Base-by-base conservation (phyloP, 352 stramenopile species). In the Phytophthora pluvialis region DNA sequence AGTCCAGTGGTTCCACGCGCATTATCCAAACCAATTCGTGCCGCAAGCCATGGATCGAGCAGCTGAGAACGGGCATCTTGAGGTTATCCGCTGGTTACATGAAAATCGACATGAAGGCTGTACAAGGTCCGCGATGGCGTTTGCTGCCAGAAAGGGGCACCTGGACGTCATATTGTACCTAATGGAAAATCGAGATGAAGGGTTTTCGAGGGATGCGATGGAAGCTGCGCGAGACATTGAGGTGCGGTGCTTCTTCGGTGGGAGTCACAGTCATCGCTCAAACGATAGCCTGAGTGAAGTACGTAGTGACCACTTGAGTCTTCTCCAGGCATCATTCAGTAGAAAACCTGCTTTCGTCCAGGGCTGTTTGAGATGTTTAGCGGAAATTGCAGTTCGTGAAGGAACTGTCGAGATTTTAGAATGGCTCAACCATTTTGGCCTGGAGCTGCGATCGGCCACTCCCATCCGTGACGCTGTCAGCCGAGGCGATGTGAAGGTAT, bases 141-240 rank as follows among this genome's bases (percentile, higher is more conserved):
- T 3, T 25, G 33, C 48, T 13, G 48, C 48, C 21, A 31, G 16
- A 1, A 7, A 9, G 2, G 33, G 47, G 0, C 48, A 45, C 48
- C 8, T 55, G 5, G 7, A 45, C 10, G 48, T 55, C 18, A 10
- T 55, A 0, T 44, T 55, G 4, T 44, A 15, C 3, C 32, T 55
- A 55, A n/a, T 55, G 16, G 48, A 55, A 18, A 18, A 55, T 5
- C 31, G 32, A 15, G 44, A 11, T 29, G 46, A 55, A 33, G 33
- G 48, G 21, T 6, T 55, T 35, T 29, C 29, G 5, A 50, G 26
- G 12, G 5, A 38, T 26, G 26, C 8, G 2, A 38, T 50, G 26
- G 26, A 1, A 29, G 12, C 5, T 3, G 29, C 46, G 10, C 46
- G 29, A 31, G 16, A 29, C 29, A 28, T 52, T 16, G 31, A 39